phyloP scores from a whole-genome alignment of 23 red algal genomes.

The Gracilariopsis chorda region DNA sequence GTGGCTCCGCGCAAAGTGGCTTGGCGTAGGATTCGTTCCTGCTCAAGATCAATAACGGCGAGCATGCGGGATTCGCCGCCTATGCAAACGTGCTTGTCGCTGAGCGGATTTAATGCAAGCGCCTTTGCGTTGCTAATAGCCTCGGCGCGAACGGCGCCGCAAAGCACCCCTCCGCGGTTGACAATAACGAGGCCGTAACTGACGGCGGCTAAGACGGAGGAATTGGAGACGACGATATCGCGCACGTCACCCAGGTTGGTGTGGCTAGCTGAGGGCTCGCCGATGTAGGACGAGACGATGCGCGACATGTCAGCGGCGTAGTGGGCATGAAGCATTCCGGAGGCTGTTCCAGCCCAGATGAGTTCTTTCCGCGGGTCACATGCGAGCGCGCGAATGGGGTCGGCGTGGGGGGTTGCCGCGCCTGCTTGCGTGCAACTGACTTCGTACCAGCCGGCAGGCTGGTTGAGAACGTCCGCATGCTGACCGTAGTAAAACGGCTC shows the following conservation, averaged over 20 bases:
- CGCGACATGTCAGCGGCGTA: slow-evolving; percentile 50
- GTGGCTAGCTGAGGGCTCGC: slow-evolving; percentile 20
- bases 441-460: slow-evolving; percentile 54
- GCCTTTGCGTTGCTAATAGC: slow-evolving; percentile 43
- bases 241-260: slow-evolving; percentile 25
- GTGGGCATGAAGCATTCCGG: slow-evolving; percentile 64
- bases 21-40: slow-evolving; percentile 52
- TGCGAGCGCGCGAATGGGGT: slow-evolving; percentile 63
- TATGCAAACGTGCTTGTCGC: slow-evolving; percentile 65
- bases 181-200: slow-evolving; percentile 46
- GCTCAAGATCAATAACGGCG: slow-evolving; percentile 51
- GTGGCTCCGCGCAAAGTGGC: slow-evolving; percentile 59
- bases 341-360: slow-evolving; percentile 59
- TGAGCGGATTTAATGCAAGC: slow-evolving; percentile 53
- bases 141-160: slow-evolving; percentile 26
- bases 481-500: background rate
- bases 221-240: slow-evolving; percentile 40
- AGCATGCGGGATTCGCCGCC: slow-evolving; percentile 66
- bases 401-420: background rate
- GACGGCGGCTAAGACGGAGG: slow-evolving; percentile 41
- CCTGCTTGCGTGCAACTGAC: slow-evolving; percentile 47
- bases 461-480: background rate
- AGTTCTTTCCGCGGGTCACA: slow-evolving; percentile 60
- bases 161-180: slow-evolving; percentile 37
- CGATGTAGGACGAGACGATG: slow-evolving; percentile 44